Conservation (phyloP, 2,329 filamentous ascomycete genomes). For the Bipolaris sorokiniana region DNA sequence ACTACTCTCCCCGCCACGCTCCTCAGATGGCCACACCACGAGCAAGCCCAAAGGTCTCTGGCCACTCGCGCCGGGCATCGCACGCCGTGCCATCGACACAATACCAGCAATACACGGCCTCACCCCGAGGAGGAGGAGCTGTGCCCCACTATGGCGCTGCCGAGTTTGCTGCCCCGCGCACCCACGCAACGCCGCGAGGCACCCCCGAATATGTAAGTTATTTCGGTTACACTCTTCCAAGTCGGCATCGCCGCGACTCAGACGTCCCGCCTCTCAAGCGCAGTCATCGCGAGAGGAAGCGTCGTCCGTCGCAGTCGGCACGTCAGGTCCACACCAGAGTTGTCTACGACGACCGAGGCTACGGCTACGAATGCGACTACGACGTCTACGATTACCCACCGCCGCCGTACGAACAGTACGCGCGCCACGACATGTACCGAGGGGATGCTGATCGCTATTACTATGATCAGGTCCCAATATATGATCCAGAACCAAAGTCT, state of each 20-base stretch:
- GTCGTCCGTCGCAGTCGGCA: constrained; percentile 58
- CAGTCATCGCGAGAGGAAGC: constrained; percentile 53
- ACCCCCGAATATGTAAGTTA: constrained; percentile 70
- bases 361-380: constrained; percentile 56
- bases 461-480: constrained; percentile 57
- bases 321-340: constrained; percentile 64
- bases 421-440: constrained; percentile 60
- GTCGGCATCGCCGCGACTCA: constrained; percentile 48
- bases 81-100: constrained; percentile 53
- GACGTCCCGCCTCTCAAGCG: constrained; percentile 50
- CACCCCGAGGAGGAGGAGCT: constrained; percentile 41
- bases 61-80: constrained; percentile 64
- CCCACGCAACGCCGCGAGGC: constrained; percentile 59
- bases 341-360: constrained; percentile 60
- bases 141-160: constrained; percentile 53
- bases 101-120: constrained; percentile 48
- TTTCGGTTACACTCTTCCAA: constrained; percentile 56
- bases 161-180: constrained; percentile 47
- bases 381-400: constrained; percentile 55
- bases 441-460: constrained; percentile 60
- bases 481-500: constrained; percentile 52
- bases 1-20: constrained; percentile 62
- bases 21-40: constrained; percentile 57
- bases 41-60: constrained; percentile 54
- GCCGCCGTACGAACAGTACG: constrained; percentile 57